phyloP scores from a whole-genome alignment of 1,139 yeast species.

The Petasospora rhodanensis region DNA sequence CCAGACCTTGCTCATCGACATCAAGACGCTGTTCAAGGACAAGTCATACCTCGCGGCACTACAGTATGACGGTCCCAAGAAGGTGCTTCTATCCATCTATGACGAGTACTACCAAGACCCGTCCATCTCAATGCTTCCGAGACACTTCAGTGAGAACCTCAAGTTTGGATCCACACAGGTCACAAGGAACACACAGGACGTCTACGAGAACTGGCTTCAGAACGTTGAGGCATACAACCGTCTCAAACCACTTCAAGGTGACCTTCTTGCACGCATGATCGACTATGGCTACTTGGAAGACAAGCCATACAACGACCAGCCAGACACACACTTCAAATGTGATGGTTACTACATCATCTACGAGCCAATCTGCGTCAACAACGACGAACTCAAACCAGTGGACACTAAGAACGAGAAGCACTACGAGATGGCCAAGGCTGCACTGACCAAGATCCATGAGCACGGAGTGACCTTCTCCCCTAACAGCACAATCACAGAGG shows the following conservation, averaged over 20 bases:
- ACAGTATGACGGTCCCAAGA: conserved; percentile 3
- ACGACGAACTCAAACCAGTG: conserved; percentile 16
- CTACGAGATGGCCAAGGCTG: conserved; percentile 14
- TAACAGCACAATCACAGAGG: conserved; percentile 8
- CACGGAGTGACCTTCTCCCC: conserved; percentile 22
- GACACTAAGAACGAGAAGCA: conserved; percentile 13
- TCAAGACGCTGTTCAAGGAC: conserved; percentile 17
- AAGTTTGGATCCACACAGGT: conserved; percentile 13
- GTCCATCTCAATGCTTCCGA: conserved; percentile 10
- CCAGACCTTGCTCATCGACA: conserved; percentile 22
- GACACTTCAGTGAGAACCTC: conserved; percentile 13
- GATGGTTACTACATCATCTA: conserved; percentile 25
- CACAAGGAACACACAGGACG: conserved; percentile 11
- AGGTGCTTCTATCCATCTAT: conserved; percentile 21
- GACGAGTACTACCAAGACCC: conserved; percentile 24
- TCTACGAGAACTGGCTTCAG: conserved; percentile 19
- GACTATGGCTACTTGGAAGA: conserved; percentile 25
- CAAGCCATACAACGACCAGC: conserved; percentile 13
- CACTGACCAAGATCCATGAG: conserved; percentile 17
- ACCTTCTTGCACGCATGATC: conserved; percentile 19
- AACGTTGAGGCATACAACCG: conserved; percentile 21
- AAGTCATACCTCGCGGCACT: conserved; percentile 5
- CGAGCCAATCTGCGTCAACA: conserved; percentile 17
- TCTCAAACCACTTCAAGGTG: conserved; percentile 19
- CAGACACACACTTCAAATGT: conserved; percentile 19